Conservation (phyloP, 768 basidiomycete genomes). For the Macrolepiota dolichaula region DNA sequence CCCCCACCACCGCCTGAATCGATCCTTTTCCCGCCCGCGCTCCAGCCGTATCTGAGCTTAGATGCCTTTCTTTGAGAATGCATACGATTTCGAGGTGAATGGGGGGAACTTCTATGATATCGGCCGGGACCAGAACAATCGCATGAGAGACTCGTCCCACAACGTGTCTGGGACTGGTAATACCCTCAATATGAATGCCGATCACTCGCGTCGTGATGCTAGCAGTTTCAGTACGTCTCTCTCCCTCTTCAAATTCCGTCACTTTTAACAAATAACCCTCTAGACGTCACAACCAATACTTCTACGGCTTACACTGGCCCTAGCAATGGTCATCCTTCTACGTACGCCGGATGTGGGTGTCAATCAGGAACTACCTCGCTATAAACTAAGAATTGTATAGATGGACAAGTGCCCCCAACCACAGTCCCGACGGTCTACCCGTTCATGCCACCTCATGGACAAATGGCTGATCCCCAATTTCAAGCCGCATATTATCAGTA, state of each 20-base stretch:
- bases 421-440: neutral
- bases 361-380: no score
- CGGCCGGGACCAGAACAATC: neutral
- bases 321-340: neutral
- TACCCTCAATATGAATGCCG: neutral
- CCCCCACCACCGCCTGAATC: neutral
- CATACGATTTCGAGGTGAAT: conserved; percentile 5
- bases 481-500: neutral
- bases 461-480: neutral
- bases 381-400: neutral
- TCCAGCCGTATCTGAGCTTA: neutral
- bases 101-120: conserved; percentile 8
- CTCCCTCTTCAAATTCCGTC: neutral
- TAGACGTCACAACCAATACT: neutral
- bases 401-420: neutral
- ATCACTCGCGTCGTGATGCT: neutral
- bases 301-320: neutral
- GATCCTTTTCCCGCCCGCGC: neutral
- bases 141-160: neutral
- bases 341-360: neutral
- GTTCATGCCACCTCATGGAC: neutral
- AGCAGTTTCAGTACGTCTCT: neutral
- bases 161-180: neutral
- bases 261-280: neutral
- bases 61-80: conserved; percentile 5